Percentiles rank a stretch among this genome's conserved stretches.
phyloP scores from a whole-genome alignment of 2,329 filamentous ascomycete genomes.

The Neurospora sp. region DNA sequence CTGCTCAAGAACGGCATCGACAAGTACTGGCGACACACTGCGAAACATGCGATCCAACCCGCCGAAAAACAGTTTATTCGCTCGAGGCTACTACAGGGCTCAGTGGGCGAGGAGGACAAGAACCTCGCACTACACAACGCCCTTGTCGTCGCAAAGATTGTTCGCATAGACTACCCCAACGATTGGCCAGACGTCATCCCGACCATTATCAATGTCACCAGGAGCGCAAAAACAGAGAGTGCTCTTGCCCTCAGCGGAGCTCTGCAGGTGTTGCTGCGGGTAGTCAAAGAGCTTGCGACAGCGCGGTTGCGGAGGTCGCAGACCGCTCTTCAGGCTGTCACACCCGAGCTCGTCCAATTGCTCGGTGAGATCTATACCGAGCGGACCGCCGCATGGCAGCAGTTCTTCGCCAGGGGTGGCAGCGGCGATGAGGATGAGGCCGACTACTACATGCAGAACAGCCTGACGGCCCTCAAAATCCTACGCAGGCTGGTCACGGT shows the following conservation, averaged over 20 bases:
- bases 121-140: slow-evolving; percentile 80
- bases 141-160: slow-evolving; percentile 75
- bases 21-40: slow-evolving; percentile 73
- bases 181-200: slow-evolving; percentile 65
- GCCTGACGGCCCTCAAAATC: slow-evolving; percentile 67
- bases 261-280: slow-evolving; percentile 68
- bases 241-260: slow-evolving; percentile 59
- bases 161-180: slow-evolving; percentile 78
- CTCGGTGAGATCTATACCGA: slow-evolving; percentile 69
- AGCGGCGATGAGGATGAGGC: slow-evolving; percentile 49
- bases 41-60: slow-evolving; percentile 56
- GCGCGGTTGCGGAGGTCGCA: slow-evolving; percentile 67
- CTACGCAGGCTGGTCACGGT: slow-evolving; percentile 68
- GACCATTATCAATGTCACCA: slow-evolving; percentile 54
- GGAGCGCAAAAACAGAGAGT: slow-evolving; percentile 45
- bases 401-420: slow-evolving; percentile 42
- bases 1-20: slow-evolving; percentile 96
- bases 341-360: slow-evolving; percentile 75
- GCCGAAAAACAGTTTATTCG: slow-evolving; percentile 72
- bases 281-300: slow-evolving; percentile 83
- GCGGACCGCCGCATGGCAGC: slow-evolving; percentile 60
- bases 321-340: slow-evolving; percentile 63
- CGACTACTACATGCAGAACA: slow-evolving; percentile 61
- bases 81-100: slow-evolving; percentile 62
- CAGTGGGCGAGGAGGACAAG: slow-evolving; percentile 64